Evolutionary conservation across 2,329 filamentous ascomycete genomes (phyloP), one percentile per base, ranked within the genome.

Genomic region (Myriosclerotinia duriaeana): DNA sequence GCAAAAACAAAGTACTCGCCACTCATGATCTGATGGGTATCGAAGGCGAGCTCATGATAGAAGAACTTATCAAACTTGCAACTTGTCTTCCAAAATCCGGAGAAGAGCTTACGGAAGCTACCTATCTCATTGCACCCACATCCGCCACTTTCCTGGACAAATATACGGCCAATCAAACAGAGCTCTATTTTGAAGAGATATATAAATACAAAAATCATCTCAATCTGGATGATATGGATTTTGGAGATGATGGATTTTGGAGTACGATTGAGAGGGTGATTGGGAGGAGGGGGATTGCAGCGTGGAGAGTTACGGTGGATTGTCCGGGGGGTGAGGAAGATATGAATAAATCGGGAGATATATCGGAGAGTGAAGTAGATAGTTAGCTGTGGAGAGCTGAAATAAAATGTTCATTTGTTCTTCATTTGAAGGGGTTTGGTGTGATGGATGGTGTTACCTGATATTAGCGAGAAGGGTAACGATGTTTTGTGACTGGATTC

Each of bases 221-320:
- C 44, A 93, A 92, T 73, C 79, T 94, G 53, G 91, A 94, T 76
- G 91, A 94, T 77, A 80, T 94, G 75, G 90, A 93, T 74, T 92
- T 91, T 80, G 89, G 81, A 2, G 87, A 90, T 68, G 90, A 93
- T 72, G 91, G 91, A 7, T 81, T 93, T 61, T 89, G 86, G 88
- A 81, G 84, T 68, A 93, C 91, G 9, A 77, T 94, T 55, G 79
- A 81, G 46, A 80, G 90, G 71, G 89, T 93, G 5, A 78, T 92
- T 71, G 87, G 87, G 48, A 80, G 86, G 70, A 80, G 87, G 60
- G 87, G 87, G 7, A 77, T 89, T 20, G 83, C 82, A 44, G 84
- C 82, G 48, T 89, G 87, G 87, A 83, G 86, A 67, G 83, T 89
- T 9, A 89, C 86, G 30, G n/a, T 62, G 38, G 40, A 63, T 38